Percentiles rank a stretch among this genome's conserved stretches.
These are phyloP conservation scores for Penicillium pulvis DNA, from an alignment of 495 filamentous ascomycete species.

Conservation along the genomic window DNA sequence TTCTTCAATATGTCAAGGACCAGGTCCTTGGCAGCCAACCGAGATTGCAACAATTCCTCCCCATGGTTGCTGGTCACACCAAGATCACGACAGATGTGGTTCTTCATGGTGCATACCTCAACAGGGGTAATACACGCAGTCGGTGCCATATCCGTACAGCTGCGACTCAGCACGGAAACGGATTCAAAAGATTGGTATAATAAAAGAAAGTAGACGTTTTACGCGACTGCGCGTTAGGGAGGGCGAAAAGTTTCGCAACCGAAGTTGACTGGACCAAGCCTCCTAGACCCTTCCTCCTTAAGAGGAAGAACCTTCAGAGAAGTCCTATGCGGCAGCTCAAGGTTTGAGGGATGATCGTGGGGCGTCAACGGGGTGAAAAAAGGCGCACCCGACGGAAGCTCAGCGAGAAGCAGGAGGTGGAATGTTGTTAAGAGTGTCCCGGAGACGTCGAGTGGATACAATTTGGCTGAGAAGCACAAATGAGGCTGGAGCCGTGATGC, in stretches of 20 bases:
- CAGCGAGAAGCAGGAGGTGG: conserved; percentile 71
- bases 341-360: conserved; percentile 53
- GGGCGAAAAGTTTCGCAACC: conserved; percentile 87
- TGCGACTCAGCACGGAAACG: conserved; percentile 38
- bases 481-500: conserved; percentile 76
- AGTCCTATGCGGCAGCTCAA: conserved; percentile 99
- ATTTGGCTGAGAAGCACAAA: conserved; percentile 73
- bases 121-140: conserved; percentile 58
- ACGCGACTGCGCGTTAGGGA: conserved; percentile 68
- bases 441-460: conserved; percentile 62
- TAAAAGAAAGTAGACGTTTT: conserved; percentile 21
- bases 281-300: conserved; percentile 43
- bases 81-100: conserved; percentile 31
- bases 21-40: conserved; percentile 56
- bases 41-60: conserved; percentile 47
- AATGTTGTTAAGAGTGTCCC: conserved; percentile 67
- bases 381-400: conserved; percentile 55
- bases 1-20: conserved; percentile 79
- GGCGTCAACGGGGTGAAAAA: conserved; percentile 54
- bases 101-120: conserved; percentile 50
- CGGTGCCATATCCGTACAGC: conserved; percentile 69
- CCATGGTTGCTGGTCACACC: conserved; percentile 39
- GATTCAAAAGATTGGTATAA: conserved; percentile 13
- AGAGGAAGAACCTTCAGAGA: conserved; percentile 96
- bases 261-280: conserved; percentile 63